phyloP scores from a whole-genome alignment of 2,329 filamentous ascomycete genomes.

The Botrytis deweyae region DNA sequence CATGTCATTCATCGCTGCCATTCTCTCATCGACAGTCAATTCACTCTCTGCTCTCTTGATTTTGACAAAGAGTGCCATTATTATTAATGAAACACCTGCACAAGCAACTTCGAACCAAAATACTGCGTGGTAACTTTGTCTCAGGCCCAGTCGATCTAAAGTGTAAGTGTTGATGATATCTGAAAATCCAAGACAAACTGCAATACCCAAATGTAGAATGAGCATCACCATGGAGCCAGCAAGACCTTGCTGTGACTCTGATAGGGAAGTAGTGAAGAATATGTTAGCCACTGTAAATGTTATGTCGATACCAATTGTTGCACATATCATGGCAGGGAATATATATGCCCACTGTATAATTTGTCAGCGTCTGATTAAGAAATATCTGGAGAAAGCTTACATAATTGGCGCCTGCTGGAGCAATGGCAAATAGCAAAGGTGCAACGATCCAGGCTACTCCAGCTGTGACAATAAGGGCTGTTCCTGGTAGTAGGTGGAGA shows the following conservation, averaged over 20 bases:
- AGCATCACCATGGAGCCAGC: constrained; percentile 72
- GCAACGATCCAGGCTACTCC: constrained; percentile 52
- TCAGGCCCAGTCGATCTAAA: constrained; percentile 41
- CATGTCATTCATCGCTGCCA: constrained; percentile 30
- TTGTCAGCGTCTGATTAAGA: neutral
- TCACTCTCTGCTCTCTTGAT: constrained; percentile 56
- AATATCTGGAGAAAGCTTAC: constrained; percentile 2
- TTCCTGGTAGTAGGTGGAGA: constrained; percentile 55
- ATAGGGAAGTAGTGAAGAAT: constrained; percentile 73
- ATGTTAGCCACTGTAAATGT: constrained; percentile 74
- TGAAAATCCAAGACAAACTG: constrained; percentile 67
- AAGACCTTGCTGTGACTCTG: constrained; percentile 64
- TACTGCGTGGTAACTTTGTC: constrained; percentile 59
- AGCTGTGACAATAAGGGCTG: constrained; percentile 52
- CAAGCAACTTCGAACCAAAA: constrained; percentile 66
- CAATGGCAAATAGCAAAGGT: constrained; percentile 54
- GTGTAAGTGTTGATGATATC: constrained; percentile 58
- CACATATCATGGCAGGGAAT: constrained; percentile 68
- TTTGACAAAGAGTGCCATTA: constrained; percentile 54
- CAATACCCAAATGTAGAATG: constrained; percentile 69
- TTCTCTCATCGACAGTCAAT: constrained; percentile 56
- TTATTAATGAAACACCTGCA: constrained; percentile 49
- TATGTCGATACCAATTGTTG: constrained; percentile 72
- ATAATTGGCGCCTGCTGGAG: constrained; percentile 43
- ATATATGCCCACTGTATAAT: constrained; percentile 64